Conservation (phyloP, 2,329 filamentous ascomycete species). For the Penicillium fuscoglaucum region DNA sequence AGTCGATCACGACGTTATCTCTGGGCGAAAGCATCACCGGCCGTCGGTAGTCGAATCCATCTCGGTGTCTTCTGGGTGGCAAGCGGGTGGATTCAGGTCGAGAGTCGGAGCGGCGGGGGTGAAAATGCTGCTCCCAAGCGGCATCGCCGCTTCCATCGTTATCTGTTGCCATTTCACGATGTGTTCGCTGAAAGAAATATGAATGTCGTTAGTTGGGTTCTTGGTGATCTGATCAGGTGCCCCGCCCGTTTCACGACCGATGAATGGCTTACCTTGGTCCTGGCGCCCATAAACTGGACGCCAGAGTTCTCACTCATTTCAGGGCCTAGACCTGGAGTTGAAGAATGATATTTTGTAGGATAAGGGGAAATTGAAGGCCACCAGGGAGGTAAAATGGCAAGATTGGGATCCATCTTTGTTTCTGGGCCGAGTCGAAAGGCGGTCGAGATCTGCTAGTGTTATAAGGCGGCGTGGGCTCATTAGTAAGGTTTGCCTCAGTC, state of each 20-base stretch:
- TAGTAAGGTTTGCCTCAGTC: not conserved
- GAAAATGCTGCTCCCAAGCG: conserved; percentile 29
- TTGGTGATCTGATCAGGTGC: conserved; percentile 16
- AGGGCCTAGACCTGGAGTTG: not conserved
- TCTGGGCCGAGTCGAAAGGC: conserved; percentile 9
- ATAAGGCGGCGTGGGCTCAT: not conserved
- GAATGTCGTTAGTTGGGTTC: conserved; percentile 19
- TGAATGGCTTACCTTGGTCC: conserved; percentile 39
- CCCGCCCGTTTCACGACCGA: conserved; percentile 25
- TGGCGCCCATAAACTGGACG: conserved; percentile 39
- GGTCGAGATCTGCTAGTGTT: not conserved
- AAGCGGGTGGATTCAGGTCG: conserved; percentile 26
- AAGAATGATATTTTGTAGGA: not conserved
- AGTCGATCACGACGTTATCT: conserved; percentile 45
- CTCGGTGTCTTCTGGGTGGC: conserved; percentile 46
- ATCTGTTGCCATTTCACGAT: conserved; percentile 40
- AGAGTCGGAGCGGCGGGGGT: conserved; percentile 26
- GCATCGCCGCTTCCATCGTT: conserved; percentile 27
- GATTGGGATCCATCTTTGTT: conserved; percentile 8
- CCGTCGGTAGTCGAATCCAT: conserved; percentile 57
- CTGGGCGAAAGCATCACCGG: conserved; percentile 44
- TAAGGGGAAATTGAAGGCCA: conserved; percentile 3
- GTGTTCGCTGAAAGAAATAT: conserved; percentile 32
- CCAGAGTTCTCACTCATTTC: conserved; percentile 41
- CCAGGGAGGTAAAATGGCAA: conserved; percentile 4